Evolutionary conservation across 805 yeast genomes (phyloP).

Genomic region (Candida easanensis): DNA sequence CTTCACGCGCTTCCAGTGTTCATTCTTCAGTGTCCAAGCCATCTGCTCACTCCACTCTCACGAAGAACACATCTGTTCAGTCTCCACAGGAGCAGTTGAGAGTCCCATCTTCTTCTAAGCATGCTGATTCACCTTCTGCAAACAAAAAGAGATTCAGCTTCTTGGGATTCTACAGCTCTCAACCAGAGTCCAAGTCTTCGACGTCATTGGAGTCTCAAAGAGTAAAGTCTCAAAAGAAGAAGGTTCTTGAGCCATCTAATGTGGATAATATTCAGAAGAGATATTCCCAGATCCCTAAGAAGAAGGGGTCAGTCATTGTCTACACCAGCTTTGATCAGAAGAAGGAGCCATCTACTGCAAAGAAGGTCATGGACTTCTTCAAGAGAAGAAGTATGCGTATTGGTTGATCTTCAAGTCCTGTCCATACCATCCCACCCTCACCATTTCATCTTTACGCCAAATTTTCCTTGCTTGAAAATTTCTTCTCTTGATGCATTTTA

Average conservation of each 20-base stretch:
- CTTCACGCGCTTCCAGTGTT: conserved; percentile 15
- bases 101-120: conserved; percentile 13
- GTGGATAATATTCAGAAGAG: conserved; percentile 19
- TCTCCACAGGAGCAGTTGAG: conserved; percentile 10
- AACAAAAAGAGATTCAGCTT: conserved; percentile 40
- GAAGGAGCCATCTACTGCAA: conserved; percentile 71
- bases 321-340: conserved; percentile 29
- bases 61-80: conserved; percentile 15
- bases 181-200: conserved; percentile 15
- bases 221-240: conserved; percentile 16
- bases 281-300: conserved; percentile 13
- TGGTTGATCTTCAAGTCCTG: not conserved
- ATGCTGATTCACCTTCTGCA: conserved; percentile 2
- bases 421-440: too few relatives aligned
- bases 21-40: conserved; percentile 18
- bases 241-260: conserved; percentile 26
- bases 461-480: not conserved
- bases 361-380: conserved; percentile 75
- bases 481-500: not conserved
- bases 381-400: conserved; percentile 55
- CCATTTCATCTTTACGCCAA: not conserved
- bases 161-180: conserved; percentile 32
- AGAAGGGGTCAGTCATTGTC: conserved; percentile 17
- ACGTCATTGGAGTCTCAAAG: conserved; percentile 7
- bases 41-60: conserved; percentile 15